A percentile compares a stretch with the other conserved stretches of the same genome.
Evolutionary conservation across 176 grass and related monocot species (phyloP).

Genomic region (Eragrostis curvula): DNA sequence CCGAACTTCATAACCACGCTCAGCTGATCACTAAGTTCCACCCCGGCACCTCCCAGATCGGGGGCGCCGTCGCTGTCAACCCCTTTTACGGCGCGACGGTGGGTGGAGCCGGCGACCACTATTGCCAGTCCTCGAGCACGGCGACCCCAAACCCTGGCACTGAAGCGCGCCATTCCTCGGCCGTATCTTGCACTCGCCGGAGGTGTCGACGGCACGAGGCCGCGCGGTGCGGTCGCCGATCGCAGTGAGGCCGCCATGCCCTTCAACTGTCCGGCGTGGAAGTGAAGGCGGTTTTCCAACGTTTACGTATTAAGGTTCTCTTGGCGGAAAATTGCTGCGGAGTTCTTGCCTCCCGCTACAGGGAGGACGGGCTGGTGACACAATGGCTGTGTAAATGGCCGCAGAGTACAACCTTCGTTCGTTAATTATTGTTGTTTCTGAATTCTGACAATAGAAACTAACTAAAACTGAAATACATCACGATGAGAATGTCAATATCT

Average conservation of each 20-base stretch:
- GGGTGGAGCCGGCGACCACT: conserved; percentile 19
- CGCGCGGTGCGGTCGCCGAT: conserved; percentile 25
- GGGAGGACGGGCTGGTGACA: too few species aligned
- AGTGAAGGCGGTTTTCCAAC: too few species aligned
- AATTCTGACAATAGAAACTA: too few species aligned
- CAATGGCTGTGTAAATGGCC: too few species aligned
- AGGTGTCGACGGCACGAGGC: conserved; percentile 21
- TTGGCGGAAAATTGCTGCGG: too few species aligned
- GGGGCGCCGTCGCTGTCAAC: conserved; percentile 30
- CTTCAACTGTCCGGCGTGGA: background rate
- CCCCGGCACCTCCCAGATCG: background rate
- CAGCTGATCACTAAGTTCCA: conserved; percentile 44
- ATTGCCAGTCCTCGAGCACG: conserved; percentile 19
- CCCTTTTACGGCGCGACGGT: conserved; percentile 28
- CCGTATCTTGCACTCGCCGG: background rate
- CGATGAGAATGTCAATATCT: too few species aligned
- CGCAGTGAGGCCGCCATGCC: conserved; percentile 45
- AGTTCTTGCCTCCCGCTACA: too few species aligned
- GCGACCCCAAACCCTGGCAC: background rate
- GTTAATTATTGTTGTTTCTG: too few species aligned
- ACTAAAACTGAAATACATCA: too few species aligned
- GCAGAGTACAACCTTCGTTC: too few species aligned
- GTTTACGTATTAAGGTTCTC: too few species aligned
- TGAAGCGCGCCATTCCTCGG: background rate
- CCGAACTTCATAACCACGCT: conserved; percentile 98